These are phyloP conservation scores for Aspergillus felis DNA, from an alignment of 2,329 filamentous ascomycete species.

Conservation along the genomic window DNA sequence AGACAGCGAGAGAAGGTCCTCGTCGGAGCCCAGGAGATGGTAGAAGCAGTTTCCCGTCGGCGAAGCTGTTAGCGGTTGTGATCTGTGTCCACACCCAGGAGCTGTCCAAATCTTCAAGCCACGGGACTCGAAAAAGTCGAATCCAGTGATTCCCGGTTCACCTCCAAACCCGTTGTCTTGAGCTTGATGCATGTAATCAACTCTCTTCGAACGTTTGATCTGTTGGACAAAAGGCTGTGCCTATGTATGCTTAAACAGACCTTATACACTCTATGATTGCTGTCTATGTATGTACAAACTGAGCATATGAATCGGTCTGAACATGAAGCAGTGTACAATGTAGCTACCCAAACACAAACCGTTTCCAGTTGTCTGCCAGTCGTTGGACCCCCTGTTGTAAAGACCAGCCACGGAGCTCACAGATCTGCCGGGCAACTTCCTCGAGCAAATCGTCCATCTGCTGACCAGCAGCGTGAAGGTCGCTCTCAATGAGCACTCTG, in stretches of 20 bases:
- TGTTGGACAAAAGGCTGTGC: neutral
- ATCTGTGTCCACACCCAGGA: too few species aligned
- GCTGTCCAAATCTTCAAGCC: too few species aligned
- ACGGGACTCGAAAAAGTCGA: too few species aligned
- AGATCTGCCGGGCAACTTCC: conserved; percentile 71
- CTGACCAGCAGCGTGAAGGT: conserved; percentile 76
- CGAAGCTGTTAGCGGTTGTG: neutral
- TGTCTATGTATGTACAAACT: neutral
- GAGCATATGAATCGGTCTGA: neutral
- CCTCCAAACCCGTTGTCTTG: neutral
- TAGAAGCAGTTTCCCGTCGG: too few species aligned
- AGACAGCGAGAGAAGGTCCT: neutral
- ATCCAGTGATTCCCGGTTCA: too few species aligned
- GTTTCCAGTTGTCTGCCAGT: conserved; percentile 70
- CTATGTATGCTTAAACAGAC: neutral
- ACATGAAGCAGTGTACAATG: neutral
- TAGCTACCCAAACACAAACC: conserved; percentile 64
- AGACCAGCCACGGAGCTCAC: conserved; percentile 71
- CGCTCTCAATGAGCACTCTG: conserved; percentile 80
- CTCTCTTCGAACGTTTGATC: neutral
- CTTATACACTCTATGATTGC: neutral
- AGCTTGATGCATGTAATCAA: neutral
- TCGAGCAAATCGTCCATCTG: conserved; percentile 76
- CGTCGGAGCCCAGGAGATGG: too few species aligned
- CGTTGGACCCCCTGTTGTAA: conserved; percentile 65